Base-by-base conservation (phyloP, 176 grass and related monocot species). In the Oryza brachyantha region DNA sequence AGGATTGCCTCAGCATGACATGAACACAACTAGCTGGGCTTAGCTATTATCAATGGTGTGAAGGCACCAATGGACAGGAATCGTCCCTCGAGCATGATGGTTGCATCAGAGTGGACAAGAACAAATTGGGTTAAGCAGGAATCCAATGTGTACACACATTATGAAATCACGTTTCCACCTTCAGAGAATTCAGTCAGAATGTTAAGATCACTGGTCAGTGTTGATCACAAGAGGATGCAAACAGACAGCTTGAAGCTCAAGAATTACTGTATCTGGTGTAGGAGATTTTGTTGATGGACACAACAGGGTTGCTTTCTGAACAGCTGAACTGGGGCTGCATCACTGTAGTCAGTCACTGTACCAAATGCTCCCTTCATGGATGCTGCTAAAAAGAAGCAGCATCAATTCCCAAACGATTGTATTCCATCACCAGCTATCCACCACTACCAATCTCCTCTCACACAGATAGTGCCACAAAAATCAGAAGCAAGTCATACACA, bases 391-490 rank as follows among this genome's bases (percentile, higher is more conserved):
- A 78, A 66, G 42, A 32, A 77, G 45, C 27, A 34, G 46, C 21
- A 37, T 50, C 61, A 45, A 36, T n/a, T 14, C 50, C 72, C 38
- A 76, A 41, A 70, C 77, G 62, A 86, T 70, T 77, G 35, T 26
- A 73, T 28, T 83, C 25, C 1, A 29, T 48, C 29, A 7, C 7
- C 31, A 52, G 26, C 24, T 57, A 28, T 21, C 50, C 75, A 77
- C 64, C 40, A 19, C 50, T 62, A 77, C 65, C 55, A 21, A 64
- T 66, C 17, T 32, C 75, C 13, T 66, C 17, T 32, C 75, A 21
- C 75, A 21, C 37, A 67, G 38, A n/a, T 50, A 61, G 22, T 79
- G 86, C 48, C 77, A 79, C 41, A 64, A 34, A 84, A 80, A 64
- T 60, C 63, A 84, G 54, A 84, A 52, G 61, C 29, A 39, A 68